Evolutionary conservation across 805 yeast genomes (phyloP).

Genomic region (Cyberlindnera maclurae): DNA sequence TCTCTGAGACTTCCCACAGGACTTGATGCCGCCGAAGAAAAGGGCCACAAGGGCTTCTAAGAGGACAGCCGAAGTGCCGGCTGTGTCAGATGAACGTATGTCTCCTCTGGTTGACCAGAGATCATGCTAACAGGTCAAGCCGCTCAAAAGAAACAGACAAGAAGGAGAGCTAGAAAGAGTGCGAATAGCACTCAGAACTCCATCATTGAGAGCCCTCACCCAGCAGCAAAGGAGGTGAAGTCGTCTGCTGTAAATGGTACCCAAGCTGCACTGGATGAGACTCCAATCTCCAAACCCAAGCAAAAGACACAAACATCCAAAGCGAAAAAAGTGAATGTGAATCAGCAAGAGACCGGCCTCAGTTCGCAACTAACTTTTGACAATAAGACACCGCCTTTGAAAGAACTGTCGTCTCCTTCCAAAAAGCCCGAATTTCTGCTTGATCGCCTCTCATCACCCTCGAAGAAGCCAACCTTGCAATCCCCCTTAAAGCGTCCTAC

Average conservation of each 20-base stretch:
- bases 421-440: too few relatives aligned
- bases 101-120: not conserved
- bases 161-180: conserved; percentile 2
- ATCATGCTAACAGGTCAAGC: not conserved
- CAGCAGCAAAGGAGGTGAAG: not conserved
- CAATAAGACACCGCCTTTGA: too few relatives aligned
- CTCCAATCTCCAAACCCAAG: not conserved
- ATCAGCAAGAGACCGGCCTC: too few relatives aligned
- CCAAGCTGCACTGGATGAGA: not conserved
- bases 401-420: too few relatives aligned
- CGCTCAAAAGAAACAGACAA: conserved; percentile 1
- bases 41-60: conserved; percentile 17
- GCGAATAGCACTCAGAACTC: not conserved
- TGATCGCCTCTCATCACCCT: too few relatives aligned
- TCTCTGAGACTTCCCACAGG: too few relatives aligned
- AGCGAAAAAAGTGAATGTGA: not conserved
- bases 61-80: conserved; percentile 4
- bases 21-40: conserved; percentile 20
- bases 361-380: too few relatives aligned
- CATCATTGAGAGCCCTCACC: not conserved
- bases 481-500: conserved; percentile 15
- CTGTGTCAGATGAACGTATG: not conserved
- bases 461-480: not conserved
- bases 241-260: not conserved
- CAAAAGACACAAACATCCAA: not conserved